These are phyloP conservation scores for Hypoxylon rubiginosum DNA, from an alignment of 2,329 filamentous ascomycete genomes.

Conservation along the genomic window DNA sequence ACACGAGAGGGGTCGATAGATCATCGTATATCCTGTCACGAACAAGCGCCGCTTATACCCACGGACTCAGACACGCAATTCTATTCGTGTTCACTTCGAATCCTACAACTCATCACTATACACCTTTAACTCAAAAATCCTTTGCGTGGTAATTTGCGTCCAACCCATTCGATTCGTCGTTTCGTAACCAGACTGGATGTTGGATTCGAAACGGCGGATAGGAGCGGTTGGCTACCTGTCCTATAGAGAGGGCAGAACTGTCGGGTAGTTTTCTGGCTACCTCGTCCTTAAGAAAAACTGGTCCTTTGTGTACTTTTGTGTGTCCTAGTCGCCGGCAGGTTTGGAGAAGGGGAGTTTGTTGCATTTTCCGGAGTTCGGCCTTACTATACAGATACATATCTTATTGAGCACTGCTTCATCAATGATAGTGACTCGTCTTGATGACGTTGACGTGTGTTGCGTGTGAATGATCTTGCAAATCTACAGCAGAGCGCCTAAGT, in stretches of 20 bases:
- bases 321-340: slow-evolving; percentile 32
- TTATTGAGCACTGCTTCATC: slow-evolving; percentile 34
- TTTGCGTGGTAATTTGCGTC: slow-evolving; percentile 36
- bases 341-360: slow-evolving; percentile 42
- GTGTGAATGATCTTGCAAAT: slow-evolving; percentile 1
- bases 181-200: slow-evolving; percentile 35
- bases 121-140: slow-evolving; percentile 41
- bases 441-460: neutral
- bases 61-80: slow-evolving; percentile 41
- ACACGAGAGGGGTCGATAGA: neutral
- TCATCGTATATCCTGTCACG: neutral
- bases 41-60: slow-evolving; percentile 15
- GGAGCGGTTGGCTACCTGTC: slow-evolving; percentile 20
- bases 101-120: slow-evolving; percentile 37
- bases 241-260: slow-evolving; percentile 33
- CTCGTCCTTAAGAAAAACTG: slow-evolving; percentile 27
- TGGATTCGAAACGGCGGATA: slow-evolving; percentile 23
- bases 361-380: slow-evolving; percentile 38
- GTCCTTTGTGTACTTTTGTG: slow-evolving; percentile 33
- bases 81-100: slow-evolving; percentile 47
- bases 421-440: slow-evolving; percentile 3
- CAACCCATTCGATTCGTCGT: slow-evolving; percentile 5
- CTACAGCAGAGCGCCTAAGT: neutral
- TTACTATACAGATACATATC: slow-evolving; percentile 24
- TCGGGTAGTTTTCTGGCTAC: slow-evolving; percentile 41